phyloP scores from a whole-genome alignment of 768 basidiomycete species.

The Pulveroboletus ravenelii region DNA sequence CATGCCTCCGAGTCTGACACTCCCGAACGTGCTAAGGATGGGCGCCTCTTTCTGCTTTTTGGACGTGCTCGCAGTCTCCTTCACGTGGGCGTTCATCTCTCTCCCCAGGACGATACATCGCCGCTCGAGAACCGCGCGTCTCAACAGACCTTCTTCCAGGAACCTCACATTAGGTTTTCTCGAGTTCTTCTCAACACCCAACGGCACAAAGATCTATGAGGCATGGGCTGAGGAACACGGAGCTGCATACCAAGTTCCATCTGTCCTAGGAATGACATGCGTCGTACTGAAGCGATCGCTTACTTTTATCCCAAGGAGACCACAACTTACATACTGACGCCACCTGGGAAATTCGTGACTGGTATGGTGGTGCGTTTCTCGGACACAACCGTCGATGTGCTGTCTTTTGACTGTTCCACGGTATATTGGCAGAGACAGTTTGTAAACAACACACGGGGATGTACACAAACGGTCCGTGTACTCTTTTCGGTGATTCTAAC shows the following conservation, averaged over 20 bases:
- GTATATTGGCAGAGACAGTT: conserved; percentile 9
- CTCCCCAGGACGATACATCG: conserved; percentile 6
- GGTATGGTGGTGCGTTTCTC: conserved; percentile 27
- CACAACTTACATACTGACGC: conserved; percentile 29
- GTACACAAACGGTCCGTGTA: conserved; percentile 12
- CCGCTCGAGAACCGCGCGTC: conserved; percentile 28
- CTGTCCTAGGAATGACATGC: conserved; percentile 32
- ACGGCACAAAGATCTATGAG: conserved; percentile 39
- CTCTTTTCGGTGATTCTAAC: not conserved
- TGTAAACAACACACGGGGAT: conserved; percentile 18
- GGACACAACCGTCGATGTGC: too few species aligned
- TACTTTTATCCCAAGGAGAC: conserved; percentile 54
- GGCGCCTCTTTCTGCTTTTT: not conserved
- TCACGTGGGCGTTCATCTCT: conserved; percentile 15
- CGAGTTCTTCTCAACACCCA: conserved; percentile 25
- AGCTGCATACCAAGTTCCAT: conserved; percentile 39
- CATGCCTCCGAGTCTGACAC: not conserved
- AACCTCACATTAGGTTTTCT: conserved; percentile 42
- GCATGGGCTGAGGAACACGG: conserved; percentile 47
- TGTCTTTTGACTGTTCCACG: not conserved
- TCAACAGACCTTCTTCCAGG: conserved; percentile 40
- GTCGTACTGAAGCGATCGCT: conserved; percentile 43
- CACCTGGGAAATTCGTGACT: conserved; percentile 23
- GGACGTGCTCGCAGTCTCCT: conserved; percentile 11
- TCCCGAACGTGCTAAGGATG: not conserved